phyloP scores from a whole-genome alignment of 371 early-diverging fungal genomes.

The Mucor circinelloides region DNA sequence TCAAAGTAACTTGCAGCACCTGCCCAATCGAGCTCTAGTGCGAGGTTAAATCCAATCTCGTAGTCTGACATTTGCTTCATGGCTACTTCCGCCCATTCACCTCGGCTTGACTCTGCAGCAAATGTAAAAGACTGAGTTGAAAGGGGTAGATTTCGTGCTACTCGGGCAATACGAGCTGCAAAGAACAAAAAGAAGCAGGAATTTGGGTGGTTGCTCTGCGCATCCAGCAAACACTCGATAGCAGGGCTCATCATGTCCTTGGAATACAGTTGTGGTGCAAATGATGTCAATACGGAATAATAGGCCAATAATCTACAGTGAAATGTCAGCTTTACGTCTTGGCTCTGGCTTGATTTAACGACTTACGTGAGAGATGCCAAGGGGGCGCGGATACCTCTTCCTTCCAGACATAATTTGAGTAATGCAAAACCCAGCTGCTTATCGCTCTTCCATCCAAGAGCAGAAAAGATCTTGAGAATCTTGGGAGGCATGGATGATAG shows the following conservation, averaged over 20 bases:
- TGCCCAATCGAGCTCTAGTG: constrained; percentile 58
- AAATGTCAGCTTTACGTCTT: background rate
- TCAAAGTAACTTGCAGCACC: constrained; percentile 51
- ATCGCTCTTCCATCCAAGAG: constrained; percentile 61
- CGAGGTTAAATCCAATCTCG: constrained; percentile 62
- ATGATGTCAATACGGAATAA: constrained; percentile 55
- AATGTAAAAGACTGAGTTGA: constrained; percentile 58
- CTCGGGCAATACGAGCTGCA: constrained; percentile 56
- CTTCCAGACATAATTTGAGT: constrained; percentile 55
- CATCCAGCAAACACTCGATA: constrained; percentile 58
- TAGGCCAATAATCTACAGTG: constrained; percentile 39
- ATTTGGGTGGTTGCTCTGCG: constrained; percentile 55
- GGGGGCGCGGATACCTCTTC: constrained; percentile 60
- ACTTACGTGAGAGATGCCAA: constrained; percentile 59
- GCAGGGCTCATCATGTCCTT: constrained; percentile 50
- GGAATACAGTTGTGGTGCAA: constrained; percentile 46
- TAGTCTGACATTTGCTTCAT: constrained; percentile 60
- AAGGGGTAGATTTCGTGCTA: constrained; percentile 50
- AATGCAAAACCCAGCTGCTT: constrained; percentile 62
- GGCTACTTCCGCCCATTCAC: constrained; percentile 57
- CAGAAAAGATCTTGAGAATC: constrained; percentile 54
- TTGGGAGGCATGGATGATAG: constrained; percentile 62
- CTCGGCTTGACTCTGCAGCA: constrained; percentile 55
- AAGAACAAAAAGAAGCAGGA: constrained; percentile 65
- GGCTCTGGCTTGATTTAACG: background rate